Percentiles rank a stretch among this genome's conserved stretches.
These are phyloP conservation scores for Phytopythium chamaehyphon DNA, from an alignment of 352 stramenopile genomes.

Conservation along the genomic window DNA sequence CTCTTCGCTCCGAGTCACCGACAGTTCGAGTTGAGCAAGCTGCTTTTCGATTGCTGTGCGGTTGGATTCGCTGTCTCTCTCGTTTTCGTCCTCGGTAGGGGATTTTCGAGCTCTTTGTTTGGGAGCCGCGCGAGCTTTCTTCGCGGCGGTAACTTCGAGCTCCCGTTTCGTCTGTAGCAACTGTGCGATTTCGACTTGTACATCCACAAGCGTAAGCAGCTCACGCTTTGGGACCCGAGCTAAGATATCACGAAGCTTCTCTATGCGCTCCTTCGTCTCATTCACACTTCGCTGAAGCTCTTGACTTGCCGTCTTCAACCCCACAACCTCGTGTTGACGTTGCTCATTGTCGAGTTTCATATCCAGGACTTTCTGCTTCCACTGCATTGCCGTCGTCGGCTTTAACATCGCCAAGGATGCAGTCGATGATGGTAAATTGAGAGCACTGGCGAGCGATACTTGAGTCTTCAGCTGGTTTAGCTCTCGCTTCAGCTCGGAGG, in stretches of 20 bases:
- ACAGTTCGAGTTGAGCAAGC: constrained; percentile 31
- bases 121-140: neutral
- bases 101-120: neutral
- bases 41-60: constrained; percentile 42
- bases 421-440: constrained; percentile 12
- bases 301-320: constrained; percentile 25
- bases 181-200: constrained; percentile 48
- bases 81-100: constrained; percentile 1
- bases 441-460: constrained; percentile 35
- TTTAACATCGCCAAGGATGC: neutral
- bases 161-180: constrained; percentile 41
- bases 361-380: constrained; percentile 37
- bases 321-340: constrained; percentile 23
- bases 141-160: constrained; percentile 21
- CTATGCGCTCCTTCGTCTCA: constrained; percentile 20
- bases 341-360: constrained; percentile 41
- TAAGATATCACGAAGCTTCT: constrained; percentile 30
- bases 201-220: constrained; percentile 39
- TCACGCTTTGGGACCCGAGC: constrained; percentile 35
- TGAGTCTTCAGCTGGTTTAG: constrained; percentile 49
- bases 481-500: constrained; percentile 32
- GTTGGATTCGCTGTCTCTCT: neutral
- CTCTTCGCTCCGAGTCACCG: constrained; percentile 24
- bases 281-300: constrained; percentile 14
- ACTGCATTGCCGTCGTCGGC: constrained; percentile 29